Evolutionary conservation across 1,139 yeast species (phyloP), one percentile per base, ranked within the genome.

Genomic region (Geotrichum europaeum): DNA sequence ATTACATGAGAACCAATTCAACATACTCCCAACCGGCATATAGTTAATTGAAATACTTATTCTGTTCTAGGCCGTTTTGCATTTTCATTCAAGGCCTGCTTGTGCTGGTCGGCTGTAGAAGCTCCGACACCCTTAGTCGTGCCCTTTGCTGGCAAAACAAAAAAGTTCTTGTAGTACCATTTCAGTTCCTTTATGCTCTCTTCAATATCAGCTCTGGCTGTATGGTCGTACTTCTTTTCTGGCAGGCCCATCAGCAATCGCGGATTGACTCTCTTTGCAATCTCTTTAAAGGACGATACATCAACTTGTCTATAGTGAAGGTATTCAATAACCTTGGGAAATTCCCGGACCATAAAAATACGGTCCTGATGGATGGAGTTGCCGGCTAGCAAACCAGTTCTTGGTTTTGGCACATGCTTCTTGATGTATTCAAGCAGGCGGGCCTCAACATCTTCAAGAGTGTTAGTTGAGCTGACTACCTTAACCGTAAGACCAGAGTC

Each of bases 341-440:
- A 85, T 68, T 94, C 97, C 57, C 83, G 80, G 71, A 84, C 77
- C 87, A 95, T 82, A 74, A 94, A 95, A 62, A 87, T 79, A 63
- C 91, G 82, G 73, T 95, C 99, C 85, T 90, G 87, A 72, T 95
- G 97, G 30, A 95, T 84, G 0, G 96, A 82, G 69, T 92, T 94
- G 1, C 99, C 99, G 0, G 96, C 96, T 63, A 95, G 75, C 0
- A 94, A 74, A 0, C 89, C 97, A 4, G 73, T 70, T 7, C 82
- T 78, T 20, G 77, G 75, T 9, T 77, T 79, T 1, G 83, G 82
- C 13, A 89, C 78, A 67, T 80, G 82, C 64, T 77, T 77, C 65
- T 79, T 73, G 55, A 95, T 76, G 70, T 89, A 94, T 4, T 71
- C 77, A 59, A 86, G 72, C 58, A 95, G 74, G 65, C 86, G 92